Evolutionary conservation across 495 filamentous ascomycete species (phyloP).

Genomic region (Jackrogersella multiformis): DNA sequence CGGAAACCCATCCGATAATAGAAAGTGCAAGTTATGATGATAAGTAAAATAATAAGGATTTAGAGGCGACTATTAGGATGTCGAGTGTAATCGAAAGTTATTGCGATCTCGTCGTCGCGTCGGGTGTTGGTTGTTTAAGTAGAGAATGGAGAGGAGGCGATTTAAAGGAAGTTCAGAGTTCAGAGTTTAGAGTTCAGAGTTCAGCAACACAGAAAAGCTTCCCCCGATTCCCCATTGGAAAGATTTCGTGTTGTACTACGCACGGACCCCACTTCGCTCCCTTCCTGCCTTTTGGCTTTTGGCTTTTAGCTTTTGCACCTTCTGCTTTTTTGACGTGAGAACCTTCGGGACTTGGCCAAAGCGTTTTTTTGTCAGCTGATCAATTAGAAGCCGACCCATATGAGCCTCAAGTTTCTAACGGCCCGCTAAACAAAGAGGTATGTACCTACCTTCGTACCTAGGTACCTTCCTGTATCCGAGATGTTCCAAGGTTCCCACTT

Average conservation of each 20-base stretch:
- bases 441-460: too few species aligned
- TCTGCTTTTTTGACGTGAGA: constrained; percentile 1
- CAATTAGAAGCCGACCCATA: constrained; percentile 18
- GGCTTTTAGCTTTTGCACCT: too few species aligned
- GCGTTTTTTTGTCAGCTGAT: constrained; percentile 9
- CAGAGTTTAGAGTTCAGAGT: too few species aligned
- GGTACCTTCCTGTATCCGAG: too few species aligned
- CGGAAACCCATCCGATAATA: constrained; percentile 38
- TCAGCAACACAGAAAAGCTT: constrained; percentile 35
- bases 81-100: not conserved
- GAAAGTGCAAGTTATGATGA: constrained; percentile 5
- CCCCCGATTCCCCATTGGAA: constrained; percentile 38
- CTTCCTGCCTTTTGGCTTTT: too few species aligned
- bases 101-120: not conserved
- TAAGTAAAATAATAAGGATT: not conserved
- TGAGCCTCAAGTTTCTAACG: constrained; percentile 7
- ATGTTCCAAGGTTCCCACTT: not conserved
- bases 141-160: constrained; percentile 35
- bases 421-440: too few species aligned
- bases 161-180: constrained; percentile 1
- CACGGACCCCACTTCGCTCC: constrained; percentile 21
- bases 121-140: constrained; percentile 3
- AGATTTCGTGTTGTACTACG: constrained; percentile 41
- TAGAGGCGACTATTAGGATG: constrained; percentile 20
- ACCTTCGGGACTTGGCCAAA: not conserved